Conservation (phyloP, 2,329 filamentous ascomycete species). For the Leptosphaerulina australis region DNA sequence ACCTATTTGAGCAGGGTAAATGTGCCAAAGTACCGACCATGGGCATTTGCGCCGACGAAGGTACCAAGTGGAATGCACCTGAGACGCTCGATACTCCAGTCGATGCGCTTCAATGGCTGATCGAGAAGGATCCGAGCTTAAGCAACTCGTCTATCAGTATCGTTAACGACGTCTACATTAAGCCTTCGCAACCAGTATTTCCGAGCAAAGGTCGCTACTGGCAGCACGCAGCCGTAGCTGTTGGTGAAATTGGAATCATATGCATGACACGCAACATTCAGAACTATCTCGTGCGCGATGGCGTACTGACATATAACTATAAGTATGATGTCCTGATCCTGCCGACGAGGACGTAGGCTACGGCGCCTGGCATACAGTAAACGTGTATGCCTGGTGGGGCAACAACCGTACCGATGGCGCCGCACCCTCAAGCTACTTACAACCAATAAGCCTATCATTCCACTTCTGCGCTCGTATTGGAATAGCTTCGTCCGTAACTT, state of each 20-base stretch:
- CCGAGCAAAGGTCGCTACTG: conserved; percentile 61
- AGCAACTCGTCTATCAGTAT: conserved; percentile 56
- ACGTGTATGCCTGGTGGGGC: conserved; percentile 71
- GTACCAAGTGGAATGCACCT: conserved; percentile 64
- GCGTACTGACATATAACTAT: conserved; percentile 67
- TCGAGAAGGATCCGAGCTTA: conserved; percentile 64
- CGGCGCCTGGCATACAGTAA: conserved; percentile 71
- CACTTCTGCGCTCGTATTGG: conserved; percentile 73
- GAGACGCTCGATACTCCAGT: conserved; percentile 53
- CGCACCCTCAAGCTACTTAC: conserved; percentile 63
- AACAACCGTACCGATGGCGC: conserved; percentile 59
- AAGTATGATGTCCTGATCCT: conserved; percentile 71
- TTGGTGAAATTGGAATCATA: conserved; percentile 69
- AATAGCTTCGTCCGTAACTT: conserved; percentile 71
- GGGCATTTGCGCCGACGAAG: conserved; percentile 66
- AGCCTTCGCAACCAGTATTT: conserved; percentile 49
- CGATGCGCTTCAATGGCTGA: conserved; percentile 62
- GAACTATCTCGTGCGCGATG: conserved; percentile 47
- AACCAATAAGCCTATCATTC: conserved; percentile 63
- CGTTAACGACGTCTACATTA: conserved; percentile 65
- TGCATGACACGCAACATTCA: conserved; percentile 67
- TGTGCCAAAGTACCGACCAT: conserved; percentile 61
- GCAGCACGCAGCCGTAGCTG: conserved; percentile 63
- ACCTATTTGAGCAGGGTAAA: conserved; percentile 55
- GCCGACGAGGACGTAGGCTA: conserved; percentile 58